Evolutionary conservation across 768 basidiomycete species (phyloP), one percentile per base, ranked within the genome.

Genomic region (Amylocystis lapponica): DNA sequence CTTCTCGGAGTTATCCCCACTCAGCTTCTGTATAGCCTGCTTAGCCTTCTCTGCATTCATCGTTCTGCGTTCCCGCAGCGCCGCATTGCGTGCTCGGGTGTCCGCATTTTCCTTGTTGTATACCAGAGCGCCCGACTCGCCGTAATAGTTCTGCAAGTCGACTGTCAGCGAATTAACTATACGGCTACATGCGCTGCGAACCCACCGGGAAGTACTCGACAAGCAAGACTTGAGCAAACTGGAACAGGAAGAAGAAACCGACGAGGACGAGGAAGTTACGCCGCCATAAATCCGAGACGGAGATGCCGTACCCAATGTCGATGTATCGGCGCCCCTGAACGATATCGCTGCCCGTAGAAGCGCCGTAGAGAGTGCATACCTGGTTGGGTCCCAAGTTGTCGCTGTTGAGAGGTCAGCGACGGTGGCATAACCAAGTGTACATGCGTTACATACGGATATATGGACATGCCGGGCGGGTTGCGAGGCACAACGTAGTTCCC

Each of bases 281-380:
- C 20, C 72, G 67, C 83, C 83, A 86, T 32, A 84, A 55, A 49
- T 85, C 76, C 9, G 62, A 61, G 17, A 61, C 55, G 36, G 69
- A 57, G 39, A 83, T 54, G 2, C 65, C 70, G 52, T 70, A 86
- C 0, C 72, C 73, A 2, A 72, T 76, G 10, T 65, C 50, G 36
- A 93, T 63, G 60, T 96, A 96, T 17, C 60, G 54, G 7, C 63
- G 60, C 3, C 90, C 90, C 9, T 63, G 50, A 44, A 91, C 77
- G 23, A 66, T 39, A 41, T 66, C 66, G 25, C 69, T 72, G 1
- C 88, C 88, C 0, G 72, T 61, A 3, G 58, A 52, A 1, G 85
- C 65, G n/a, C 89, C 88, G 43, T 74, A 75, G 17, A 91, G 64
- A 0, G 86, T 86, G 62, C 90, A 92, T 9, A 75, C 78, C 65